Evolutionary conservation across 208 protist genomes (phyloP).

Genomic region (Leishmania martiniquensis): DNA sequence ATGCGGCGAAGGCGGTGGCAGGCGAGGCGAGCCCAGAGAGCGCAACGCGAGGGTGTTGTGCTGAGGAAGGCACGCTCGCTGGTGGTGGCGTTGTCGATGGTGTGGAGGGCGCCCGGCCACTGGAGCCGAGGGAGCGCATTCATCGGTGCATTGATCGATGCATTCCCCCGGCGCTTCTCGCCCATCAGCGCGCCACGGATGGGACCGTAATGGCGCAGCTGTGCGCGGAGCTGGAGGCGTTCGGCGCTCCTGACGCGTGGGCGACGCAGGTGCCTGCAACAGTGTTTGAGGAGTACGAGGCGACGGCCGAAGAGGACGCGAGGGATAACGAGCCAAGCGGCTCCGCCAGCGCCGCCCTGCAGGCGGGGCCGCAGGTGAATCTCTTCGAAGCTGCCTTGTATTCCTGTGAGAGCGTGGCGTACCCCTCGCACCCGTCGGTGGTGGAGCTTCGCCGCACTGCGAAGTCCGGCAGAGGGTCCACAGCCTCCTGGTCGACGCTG

Average conservation of each 20-base stretch:
- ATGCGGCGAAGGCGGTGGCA: slow-evolving; percentile 1
- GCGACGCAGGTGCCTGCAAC: slow-evolving; percentile 1
- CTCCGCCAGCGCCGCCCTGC: not conserved
- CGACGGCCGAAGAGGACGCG: not conserved
- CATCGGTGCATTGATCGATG: slow-evolving; percentile 33
- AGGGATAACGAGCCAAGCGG: not conserved
- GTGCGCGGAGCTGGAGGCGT: slow-evolving; percentile 17
- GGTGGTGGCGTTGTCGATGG: not conserved
- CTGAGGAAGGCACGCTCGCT: not conserved
- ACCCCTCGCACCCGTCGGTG: not conserved
- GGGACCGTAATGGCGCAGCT: slow-evolving; percentile 13
- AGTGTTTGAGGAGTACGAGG: slow-evolving; percentile 8
- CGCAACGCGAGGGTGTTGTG: not conserved
- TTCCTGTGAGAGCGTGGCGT: slow-evolving; percentile 13
- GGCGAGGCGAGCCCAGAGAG: not conserved
- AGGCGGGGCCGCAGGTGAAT: not conserved
- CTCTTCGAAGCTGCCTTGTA: slow-evolving; percentile 2
- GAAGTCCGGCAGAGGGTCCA: not conserved
- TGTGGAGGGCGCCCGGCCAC: not conserved
- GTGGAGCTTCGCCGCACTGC: not conserved
- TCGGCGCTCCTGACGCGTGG: slow-evolving; percentile 20
- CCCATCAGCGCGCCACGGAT: slow-evolving; percentile 22
- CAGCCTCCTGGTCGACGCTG: slow-evolving; percentile 23
- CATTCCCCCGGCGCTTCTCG: slow-evolving; percentile 13
- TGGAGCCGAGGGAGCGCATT: slow-evolving; percentile 22